Evolutionary conservation across 2,329 filamentous ascomycete species (phyloP).

Genomic region (Chrysosporium keratinophilum): DNA sequence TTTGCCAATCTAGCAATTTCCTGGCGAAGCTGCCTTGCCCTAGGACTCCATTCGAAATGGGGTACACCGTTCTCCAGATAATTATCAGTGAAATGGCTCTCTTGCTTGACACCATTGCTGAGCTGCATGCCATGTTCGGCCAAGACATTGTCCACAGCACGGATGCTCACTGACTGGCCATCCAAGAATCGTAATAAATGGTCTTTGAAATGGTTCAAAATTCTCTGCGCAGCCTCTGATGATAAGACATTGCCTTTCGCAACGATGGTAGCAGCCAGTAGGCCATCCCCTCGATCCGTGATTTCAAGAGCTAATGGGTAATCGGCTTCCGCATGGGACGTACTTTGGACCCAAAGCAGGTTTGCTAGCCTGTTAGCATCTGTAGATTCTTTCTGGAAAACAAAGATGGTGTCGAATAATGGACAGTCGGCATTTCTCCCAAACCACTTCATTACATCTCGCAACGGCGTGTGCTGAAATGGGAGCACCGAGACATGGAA

Average conservation of each 20-base stretch:
- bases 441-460: constrained; percentile 72
- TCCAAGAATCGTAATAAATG: constrained; percentile 30
- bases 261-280: constrained; percentile 50
- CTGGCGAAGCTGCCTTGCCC: constrained; percentile 45
- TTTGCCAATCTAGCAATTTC: constrained; percentile 56
- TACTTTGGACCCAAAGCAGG: constrained; percentile 46
- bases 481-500: constrained; percentile 58
- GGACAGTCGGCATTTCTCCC: constrained; percentile 44
- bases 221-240: constrained; percentile 24
- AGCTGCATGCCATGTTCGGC: no score
- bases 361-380: constrained; percentile 20
- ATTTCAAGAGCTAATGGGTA: constrained; percentile 72
- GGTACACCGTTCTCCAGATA: neutral
- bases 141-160: neutral
- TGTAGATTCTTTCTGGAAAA: constrained; percentile 54
- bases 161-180: constrained; percentile 20
- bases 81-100: neutral
- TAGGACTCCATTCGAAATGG: constrained; percentile 49
- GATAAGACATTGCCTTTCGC: constrained; percentile 42
- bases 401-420: constrained; percentile 72
- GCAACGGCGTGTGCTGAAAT: constrained; percentile 68
- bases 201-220: constrained; percentile 38
- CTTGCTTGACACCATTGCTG: neutral
- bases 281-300: constrained; percentile 41
- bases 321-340: constrained; percentile 46